Percentiles rank a stretch among this genome's conserved stretches.
Evolutionary conservation across 164 flowering plant species (phyloP).

Genomic region (Berberis thunbergii): DNA sequence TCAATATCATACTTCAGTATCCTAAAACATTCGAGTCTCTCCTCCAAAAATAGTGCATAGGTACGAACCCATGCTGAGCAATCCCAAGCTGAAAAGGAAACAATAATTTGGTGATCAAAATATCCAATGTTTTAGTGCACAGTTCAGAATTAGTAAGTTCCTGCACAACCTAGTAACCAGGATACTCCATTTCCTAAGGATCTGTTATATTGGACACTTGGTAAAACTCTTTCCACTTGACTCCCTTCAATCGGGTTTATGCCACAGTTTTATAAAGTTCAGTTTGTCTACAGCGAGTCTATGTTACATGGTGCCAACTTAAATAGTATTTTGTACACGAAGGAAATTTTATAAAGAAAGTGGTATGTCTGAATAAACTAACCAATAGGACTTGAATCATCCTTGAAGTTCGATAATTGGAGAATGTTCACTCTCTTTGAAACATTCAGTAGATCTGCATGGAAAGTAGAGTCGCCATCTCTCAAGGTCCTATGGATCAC

Average conservation of each 20-base stretch:
- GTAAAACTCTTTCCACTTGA: no score
- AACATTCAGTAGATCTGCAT: slow-evolving; percentile 81
- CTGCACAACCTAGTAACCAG: no score
- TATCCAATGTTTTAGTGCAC: no score
- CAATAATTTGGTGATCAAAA: neutral
- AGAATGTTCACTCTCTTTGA: slow-evolving; percentile 77
- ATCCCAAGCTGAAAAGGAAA: slow-evolving; percentile 81
- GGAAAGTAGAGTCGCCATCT: slow-evolving; percentile 95
- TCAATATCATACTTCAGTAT: slow-evolving; percentile 90
- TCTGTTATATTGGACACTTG: no score
- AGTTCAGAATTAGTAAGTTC: no score
- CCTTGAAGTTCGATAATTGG: slow-evolving; percentile 91
- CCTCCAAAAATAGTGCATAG: slow-evolving; percentile 88
- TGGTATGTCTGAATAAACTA: neutral
- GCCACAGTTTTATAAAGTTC: no score
- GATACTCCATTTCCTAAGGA: no score
- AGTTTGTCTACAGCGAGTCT: no score
- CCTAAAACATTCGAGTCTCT: slow-evolving; percentile 88
- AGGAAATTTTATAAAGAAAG: neutral
- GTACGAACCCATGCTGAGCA: slow-evolving; percentile 99
- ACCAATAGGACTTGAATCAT: slow-evolving; percentile 97
- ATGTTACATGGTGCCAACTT: no score
- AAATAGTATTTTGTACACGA: neutral
- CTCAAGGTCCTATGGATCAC: slow-evolving; percentile 83
- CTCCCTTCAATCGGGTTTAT: no score